Conservation (phyloP, 2,329 filamentous ascomycete species). For the Didymella segeticola region DNA sequence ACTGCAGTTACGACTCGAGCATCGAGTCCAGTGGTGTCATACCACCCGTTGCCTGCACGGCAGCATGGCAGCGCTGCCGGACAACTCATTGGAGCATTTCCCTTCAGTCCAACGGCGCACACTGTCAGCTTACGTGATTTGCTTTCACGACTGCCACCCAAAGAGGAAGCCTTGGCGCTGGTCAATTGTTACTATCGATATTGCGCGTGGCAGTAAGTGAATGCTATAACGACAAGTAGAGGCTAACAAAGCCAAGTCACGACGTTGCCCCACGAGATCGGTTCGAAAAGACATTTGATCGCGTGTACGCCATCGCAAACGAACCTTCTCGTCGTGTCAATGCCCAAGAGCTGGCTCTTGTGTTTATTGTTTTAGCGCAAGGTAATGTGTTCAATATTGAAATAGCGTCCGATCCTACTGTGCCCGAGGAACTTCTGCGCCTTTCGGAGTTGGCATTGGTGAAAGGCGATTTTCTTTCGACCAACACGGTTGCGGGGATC, state of each 20-base stretch:
- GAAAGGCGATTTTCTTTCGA: slow-evolving; percentile 6
- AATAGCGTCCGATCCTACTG: neutral
- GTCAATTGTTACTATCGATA: slow-evolving; percentile 1
- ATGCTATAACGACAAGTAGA: neutral
- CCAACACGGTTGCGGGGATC: slow-evolving; percentile 6
- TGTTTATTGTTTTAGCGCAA: slow-evolving; percentile 6
- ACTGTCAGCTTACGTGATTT: neutral
- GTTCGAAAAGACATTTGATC: slow-evolving; percentile 9
- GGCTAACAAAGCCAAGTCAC: neutral
- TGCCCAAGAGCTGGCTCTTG: slow-evolving; percentile 5
- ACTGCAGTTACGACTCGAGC: slow-evolving; percentile 1
- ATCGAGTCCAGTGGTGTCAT: neutral
- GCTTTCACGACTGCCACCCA: neutral
- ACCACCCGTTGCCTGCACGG: neutral
- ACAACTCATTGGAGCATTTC: neutral
- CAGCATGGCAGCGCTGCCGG: neutral
- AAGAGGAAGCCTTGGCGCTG: neutral
- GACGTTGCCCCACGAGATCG: neutral
- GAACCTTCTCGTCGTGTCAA: slow-evolving; percentile 1
- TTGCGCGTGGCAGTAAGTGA: slow-evolving; percentile 5
- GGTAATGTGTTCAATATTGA: slow-evolving; percentile 9
- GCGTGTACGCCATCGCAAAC: neutral
- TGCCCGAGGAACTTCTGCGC: neutral
- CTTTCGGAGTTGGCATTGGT: slow-evolving; percentile 7
- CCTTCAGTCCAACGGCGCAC: neutral